Conservation (phyloP, 2,329 filamentous ascomycete genomes). For the Aspergillus clavatus region DNA sequence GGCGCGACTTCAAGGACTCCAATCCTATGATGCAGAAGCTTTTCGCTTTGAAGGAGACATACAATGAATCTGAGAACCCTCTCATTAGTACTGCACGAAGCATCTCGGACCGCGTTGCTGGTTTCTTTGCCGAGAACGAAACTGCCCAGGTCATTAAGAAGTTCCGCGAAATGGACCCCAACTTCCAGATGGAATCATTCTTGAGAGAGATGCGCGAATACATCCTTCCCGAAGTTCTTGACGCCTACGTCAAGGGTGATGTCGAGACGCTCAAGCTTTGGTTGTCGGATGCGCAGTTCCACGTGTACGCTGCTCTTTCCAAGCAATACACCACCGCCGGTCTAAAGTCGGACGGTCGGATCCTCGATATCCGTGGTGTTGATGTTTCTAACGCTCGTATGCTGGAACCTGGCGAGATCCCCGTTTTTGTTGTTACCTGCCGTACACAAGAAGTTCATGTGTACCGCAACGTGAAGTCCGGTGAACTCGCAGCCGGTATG, state of each 20-base stretch:
- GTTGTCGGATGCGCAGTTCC: slow-evolving; percentile 94
- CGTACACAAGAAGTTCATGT: slow-evolving; percentile 97
- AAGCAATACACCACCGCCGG: slow-evolving; percentile 93
- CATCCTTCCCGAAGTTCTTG: slow-evolving; percentile 92
- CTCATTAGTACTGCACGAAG: slow-evolving; percentile 87
- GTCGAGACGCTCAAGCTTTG: slow-evolving; percentile 85
- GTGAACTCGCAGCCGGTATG: slow-evolving; percentile 89
- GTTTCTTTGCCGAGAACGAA: slow-evolving; percentile 98
- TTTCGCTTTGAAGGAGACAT: slow-evolving; percentile 78
- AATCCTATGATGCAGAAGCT: slow-evolving; percentile 84
- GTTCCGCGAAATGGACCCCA: slow-evolving; percentile 91
- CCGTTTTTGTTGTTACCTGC: slow-evolving; percentile 95
- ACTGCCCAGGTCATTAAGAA: slow-evolving; percentile 97
- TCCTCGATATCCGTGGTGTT: slow-evolving; percentile 90
- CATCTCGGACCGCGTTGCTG: slow-evolving; percentile 86
- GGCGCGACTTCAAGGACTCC: slow-evolving; percentile 88
- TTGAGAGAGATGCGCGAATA: slow-evolving; percentile 94
- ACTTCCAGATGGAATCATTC: slow-evolving; percentile 93
- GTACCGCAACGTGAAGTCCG: slow-evolving; percentile 86
- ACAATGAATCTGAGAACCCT: slow-evolving; percentile 96
- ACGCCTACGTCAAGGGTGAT: slow-evolving; percentile 97
- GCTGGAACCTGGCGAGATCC: slow-evolving; percentile 51
- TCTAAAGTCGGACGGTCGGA: slow-evolving; percentile 89
- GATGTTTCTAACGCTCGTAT: slow-evolving; percentile 57
- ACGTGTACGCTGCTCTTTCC: slow-evolving; percentile 92